Conservation (phyloP, 192 early-diverging fungal genomes). For the Entophlyctis luteolus region DNA sequence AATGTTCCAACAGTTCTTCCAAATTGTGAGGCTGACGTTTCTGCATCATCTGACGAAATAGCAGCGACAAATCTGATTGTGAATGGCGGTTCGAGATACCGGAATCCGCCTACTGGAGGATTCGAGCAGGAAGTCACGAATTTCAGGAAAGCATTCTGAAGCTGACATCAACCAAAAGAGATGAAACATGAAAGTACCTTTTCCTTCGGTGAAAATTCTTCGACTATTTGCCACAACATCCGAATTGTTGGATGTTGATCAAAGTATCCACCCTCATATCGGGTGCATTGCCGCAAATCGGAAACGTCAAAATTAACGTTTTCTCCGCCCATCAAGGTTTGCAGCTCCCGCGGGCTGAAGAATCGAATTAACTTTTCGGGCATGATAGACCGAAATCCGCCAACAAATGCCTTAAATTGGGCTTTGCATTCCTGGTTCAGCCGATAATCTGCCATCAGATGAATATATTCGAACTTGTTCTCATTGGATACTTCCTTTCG, state of each 20-base stretch:
- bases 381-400: conserved; percentile 31
- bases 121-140: conserved; percentile 39
- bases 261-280: conserved; percentile 41
- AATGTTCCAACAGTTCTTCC: conserved; percentile 25
- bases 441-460: conserved; percentile 27
- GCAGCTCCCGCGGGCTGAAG: conserved; percentile 28
- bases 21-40: neutral
- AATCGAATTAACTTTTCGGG: conserved; percentile 27
- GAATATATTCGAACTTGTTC: conserved; percentile 32
- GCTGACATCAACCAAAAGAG: neutral
- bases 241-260: conserved; percentile 35
- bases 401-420: conserved; percentile 28
- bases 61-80: conserved; percentile 38
- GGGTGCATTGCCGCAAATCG: conserved; percentile 25
- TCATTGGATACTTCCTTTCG: conserved; percentile 26
- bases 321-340: conserved; percentile 30
- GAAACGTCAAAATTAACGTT: conserved; percentile 29
- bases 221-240: conserved; percentile 33
- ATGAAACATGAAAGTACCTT: conserved; percentile 1
- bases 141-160: conserved; percentile 32
- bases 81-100: conserved; percentile 34
- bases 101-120: conserved; percentile 40
- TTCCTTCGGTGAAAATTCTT: conserved; percentile 27
- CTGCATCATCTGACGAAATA: conserved; percentile 10
- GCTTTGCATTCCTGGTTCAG: conserved; percentile 36